Base-by-base conservation (phyloP, 805 yeast genomes). In the Brettanomyces anomalus region DNA sequence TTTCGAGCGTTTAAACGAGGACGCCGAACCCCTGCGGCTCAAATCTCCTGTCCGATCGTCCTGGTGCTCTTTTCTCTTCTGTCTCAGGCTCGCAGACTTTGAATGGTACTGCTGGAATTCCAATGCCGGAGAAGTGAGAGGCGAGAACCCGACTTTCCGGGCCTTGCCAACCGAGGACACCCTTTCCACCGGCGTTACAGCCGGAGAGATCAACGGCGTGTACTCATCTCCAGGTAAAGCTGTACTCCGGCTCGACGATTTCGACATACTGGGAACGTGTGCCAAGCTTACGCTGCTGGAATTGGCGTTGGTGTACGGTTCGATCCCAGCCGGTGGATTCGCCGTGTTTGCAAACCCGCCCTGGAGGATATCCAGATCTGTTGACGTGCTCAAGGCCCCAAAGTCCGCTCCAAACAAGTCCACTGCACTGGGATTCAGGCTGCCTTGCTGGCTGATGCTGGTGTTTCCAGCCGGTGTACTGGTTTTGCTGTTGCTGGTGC, bases 191-290 rank as follows among this genome's bases (percentile, higher is more conserved):
- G 87, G 87, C 3, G 87, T 76, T 14, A 78, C 82, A 8, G 84
- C 80, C 0, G 94, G 94, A 2, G 89, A 81, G 2, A 81, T 75
- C 46, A 84, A 66, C 0, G 94, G 93, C 1, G 93, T 84, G 60
- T 81, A 84, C 4, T 75, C 75, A 40, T 75, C 76, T 46, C 76
- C 81, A 1, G 81, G 78, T 36, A 77, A 61, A 2, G 76, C 68
- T 26, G 55, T 42, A 14, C 42, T 5, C 38, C 43, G n/a, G 36
- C 37, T 31, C 37, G 44, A 8, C 42, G 44, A 16, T 33, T 39
- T 43, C 42, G 49, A 6, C 33, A 39, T 28, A 14, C 24, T 15
- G 19, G 37, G 37, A 30, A 35, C 35, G 18, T 39, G 45, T 17
- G 30, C 35, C 20, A 24, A 30, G 26, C 16, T 36, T 15, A 14